Evolutionary conservation across 208 protist genomes (phyloP).

Genomic region (Acanthamoeba royreba): DNA sequence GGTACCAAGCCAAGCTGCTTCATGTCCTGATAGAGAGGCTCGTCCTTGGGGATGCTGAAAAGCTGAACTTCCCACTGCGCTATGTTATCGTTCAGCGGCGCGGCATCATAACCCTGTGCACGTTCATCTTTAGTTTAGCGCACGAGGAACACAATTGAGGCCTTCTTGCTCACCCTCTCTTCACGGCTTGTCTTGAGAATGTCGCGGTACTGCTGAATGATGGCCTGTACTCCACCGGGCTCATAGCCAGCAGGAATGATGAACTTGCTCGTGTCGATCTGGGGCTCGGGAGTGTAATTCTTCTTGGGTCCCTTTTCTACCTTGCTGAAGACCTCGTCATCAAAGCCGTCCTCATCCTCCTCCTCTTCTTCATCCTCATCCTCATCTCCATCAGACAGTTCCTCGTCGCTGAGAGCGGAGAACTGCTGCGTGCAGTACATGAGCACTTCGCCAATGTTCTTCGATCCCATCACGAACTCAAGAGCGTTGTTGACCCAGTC

Average conservation of each 20-base stretch:
- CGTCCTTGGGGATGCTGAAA: neutral
- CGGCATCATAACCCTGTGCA: neutral
- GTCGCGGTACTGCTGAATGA: neutral
- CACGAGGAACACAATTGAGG: neutral
- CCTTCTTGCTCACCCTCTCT: neutral
- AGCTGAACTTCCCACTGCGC: neutral
- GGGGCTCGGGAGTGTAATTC: neutral
- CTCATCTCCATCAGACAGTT: neutral
- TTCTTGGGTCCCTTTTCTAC: neutral
- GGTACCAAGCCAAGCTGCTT: neutral
- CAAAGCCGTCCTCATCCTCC: neutral
- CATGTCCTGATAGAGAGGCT: neutral
- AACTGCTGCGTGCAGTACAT: neutral
- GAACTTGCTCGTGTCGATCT: slow-evolving; percentile 27
- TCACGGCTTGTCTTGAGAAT: neutral
- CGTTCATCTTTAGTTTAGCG: neutral
- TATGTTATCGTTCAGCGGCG: neutral
- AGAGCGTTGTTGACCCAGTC: neutral
- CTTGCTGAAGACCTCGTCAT: neutral
- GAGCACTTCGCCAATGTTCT: neutral
- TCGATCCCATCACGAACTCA: neutral
- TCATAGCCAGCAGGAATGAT: neutral
- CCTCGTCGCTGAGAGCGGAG: neutral
- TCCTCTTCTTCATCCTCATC: neutral
- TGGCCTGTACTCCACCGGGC: neutral